A percentile compares a stretch with the other conserved stretches of the same genome.
These are phyloP conservation scores for Haematococcus sp. DNA, from an alignment of 139 green algal genomes.

Conservation along the genomic window DNA sequence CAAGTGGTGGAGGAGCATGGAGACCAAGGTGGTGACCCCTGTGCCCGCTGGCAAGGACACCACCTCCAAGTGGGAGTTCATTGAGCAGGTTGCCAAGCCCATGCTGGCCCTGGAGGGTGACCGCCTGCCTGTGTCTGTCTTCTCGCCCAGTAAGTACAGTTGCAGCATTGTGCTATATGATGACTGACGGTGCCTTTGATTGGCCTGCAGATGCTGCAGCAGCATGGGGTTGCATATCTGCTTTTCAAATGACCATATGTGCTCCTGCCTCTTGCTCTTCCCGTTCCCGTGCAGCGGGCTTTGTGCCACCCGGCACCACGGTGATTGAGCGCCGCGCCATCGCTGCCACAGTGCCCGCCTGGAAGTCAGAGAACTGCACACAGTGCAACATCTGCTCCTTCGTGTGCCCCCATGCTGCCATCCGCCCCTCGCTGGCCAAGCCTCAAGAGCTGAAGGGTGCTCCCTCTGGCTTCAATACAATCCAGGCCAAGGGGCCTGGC, in stretches of 20 bases:
- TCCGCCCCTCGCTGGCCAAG: constrained; percentile 46
- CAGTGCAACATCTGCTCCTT: constrained; percentile 70
- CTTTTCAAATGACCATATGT: no score
- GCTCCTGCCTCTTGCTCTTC: no score
- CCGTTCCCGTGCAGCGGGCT: constrained; percentile 31
- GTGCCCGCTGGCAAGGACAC: constrained; percentile 10
- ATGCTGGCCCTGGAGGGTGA: constrained; percentile 59
- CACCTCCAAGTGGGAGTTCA: constrained; percentile 29
- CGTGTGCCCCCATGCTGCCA: constrained; percentile 65
- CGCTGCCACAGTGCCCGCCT: constrained; percentile 40
- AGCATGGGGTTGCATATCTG: no score
- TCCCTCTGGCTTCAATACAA: constrained; percentile 32
- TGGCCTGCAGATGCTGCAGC: no score
- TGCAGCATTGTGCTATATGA: no score
- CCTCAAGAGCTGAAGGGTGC: constrained; percentile 34
- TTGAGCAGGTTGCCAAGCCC: constrained; percentile 50
- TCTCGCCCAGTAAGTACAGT: constrained; percentile 14
- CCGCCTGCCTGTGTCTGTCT: constrained; percentile 57
- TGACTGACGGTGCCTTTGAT: no score
- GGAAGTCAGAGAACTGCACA: constrained; percentile 50
- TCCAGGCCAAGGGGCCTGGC: constrained; percentile 32
- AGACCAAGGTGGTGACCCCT: constrained; percentile 2
- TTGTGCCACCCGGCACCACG: constrained; percentile 49
- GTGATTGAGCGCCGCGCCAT: constrained; percentile 52
- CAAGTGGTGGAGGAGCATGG: constrained; percentile 19